Percentiles rank a stretch among this genome's conserved stretches.
Evolutionary conservation across 306 rosid species (phyloP).

Genomic region (Cucurbita argyrosperma): DNA sequence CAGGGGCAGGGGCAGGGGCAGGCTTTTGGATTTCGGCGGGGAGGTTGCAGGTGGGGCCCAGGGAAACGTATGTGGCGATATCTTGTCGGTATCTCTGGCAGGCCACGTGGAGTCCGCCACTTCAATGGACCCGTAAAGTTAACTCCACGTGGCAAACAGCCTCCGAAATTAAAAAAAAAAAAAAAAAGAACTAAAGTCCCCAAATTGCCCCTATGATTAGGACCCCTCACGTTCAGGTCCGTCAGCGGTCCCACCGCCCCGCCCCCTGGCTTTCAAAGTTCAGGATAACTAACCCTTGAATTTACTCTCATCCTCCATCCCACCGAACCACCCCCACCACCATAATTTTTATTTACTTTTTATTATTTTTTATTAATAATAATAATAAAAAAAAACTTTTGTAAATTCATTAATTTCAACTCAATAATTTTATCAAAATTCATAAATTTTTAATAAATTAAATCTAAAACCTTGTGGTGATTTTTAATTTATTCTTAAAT

Average conservation of each 20-base stretch:
- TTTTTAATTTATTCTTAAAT: too few species aligned
- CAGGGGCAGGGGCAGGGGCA: neutral
- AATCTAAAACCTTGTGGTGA: too few species aligned
- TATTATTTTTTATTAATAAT: too few species aligned
- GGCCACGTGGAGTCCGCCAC: constrained; percentile 4
- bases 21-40: constrained; percentile 6
- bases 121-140: neutral
- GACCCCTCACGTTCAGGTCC: neutral
- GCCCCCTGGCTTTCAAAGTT: neutral
- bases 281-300: neutral
- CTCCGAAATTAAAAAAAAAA: too few species aligned
- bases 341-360: neutral
- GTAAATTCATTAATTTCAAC: too few species aligned
- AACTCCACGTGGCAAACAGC: neutral
- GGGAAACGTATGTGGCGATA: neutral
- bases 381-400: too few species aligned
- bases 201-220: neutral
- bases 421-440: too few species aligned
- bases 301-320: neutral
- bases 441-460: too few species aligned
- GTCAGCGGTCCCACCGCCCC: neutral
- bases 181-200: neutral
- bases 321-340: neutral
- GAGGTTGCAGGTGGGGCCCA: neutral
- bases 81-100: neutral